Conservation (phyloP, 108 stramenopile species). For the Fragilaria radians region DNA sequence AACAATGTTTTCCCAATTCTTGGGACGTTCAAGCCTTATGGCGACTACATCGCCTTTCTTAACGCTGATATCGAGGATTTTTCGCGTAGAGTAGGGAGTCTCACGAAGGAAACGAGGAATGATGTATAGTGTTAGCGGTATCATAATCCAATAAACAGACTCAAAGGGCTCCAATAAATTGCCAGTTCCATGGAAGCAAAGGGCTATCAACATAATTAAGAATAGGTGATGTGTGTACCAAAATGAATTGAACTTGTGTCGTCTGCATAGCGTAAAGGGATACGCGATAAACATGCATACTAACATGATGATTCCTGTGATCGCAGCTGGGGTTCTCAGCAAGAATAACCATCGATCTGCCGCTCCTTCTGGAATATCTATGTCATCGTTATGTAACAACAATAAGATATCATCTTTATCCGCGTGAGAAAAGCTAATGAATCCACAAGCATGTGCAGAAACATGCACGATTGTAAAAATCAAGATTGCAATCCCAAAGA, state of each 20-base stretch:
- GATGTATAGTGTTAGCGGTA: constrained; percentile 7
- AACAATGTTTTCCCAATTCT: background rate
- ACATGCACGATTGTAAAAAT: constrained; percentile 4
- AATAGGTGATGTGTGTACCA: constrained; percentile 13
- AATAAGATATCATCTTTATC: constrained; percentile 5
- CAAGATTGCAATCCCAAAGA: constrained; percentile 5
- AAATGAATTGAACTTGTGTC: constrained; percentile 7
- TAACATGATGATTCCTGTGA: constrained; percentile 9
- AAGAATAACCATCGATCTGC: constrained; percentile 6
- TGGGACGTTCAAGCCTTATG: constrained; percentile 2
- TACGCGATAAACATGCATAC: constrained; percentile 5
- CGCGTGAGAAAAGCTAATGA: constrained; percentile 4
- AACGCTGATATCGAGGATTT: constrained; percentile 3
- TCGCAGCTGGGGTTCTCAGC: constrained; percentile 1
- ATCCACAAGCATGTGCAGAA: constrained; percentile 9
- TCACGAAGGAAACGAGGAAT: constrained; percentile 11
- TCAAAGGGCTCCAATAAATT: constrained; percentile 14
- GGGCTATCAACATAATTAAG: constrained; percentile 8
- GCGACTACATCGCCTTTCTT: constrained; percentile 10
- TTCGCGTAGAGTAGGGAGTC: constrained; percentile 1
- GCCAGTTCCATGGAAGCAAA: constrained; percentile 14
- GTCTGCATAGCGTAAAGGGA: background rate
- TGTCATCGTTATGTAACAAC: constrained; percentile 8
- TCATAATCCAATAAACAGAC: constrained; percentile 14
- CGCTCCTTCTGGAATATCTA: constrained; percentile 2